These are phyloP conservation scores for Colletotrichum caudatum DNA, from an alignment of 2,329 filamentous ascomycete genomes.

Conservation along the genomic window DNA sequence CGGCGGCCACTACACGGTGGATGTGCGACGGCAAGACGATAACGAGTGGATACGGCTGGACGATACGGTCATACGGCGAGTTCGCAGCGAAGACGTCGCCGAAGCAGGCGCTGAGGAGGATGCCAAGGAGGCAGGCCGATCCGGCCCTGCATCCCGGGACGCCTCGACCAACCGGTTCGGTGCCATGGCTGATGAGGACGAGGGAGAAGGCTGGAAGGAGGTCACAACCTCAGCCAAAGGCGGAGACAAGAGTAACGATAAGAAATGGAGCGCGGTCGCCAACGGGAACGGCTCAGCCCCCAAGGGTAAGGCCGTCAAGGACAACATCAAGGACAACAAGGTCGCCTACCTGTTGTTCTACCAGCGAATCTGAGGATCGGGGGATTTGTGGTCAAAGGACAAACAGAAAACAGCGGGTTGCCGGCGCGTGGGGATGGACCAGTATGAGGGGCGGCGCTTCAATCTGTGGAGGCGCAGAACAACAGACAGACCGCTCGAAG, in stretches of 20 bases:
- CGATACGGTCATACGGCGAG: constrained; percentile 88
- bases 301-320: constrained; percentile 67
- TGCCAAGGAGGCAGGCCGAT: constrained; percentile 76
- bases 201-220: constrained; percentile 84
- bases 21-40: constrained; percentile 93
- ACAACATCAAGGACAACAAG: constrained; percentile 88
- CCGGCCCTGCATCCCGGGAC: constrained; percentile 54
- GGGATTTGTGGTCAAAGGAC: not conserved
- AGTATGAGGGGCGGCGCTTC: constrained; percentile 9
- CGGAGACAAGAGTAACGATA: constrained; percentile 67
- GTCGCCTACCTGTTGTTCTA: constrained; percentile 98
- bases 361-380: constrained; percentile 72
- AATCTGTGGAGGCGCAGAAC: not conserved
- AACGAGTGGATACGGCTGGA: constrained; percentile 96
- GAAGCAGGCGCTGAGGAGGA: constrained; percentile 87
- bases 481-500: constrained; percentile 1
- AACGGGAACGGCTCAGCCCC: constrained; percentile 67
- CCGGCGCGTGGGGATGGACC: constrained; percentile 19
- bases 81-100: constrained; percentile 89
- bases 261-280: constrained; percentile 78
- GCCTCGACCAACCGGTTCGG: constrained; percentile 80
- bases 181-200: constrained; percentile 73
- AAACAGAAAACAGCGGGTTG: constrained; percentile 14
- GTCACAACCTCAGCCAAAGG: constrained; percentile 64
- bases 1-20: constrained; percentile 97